Evolutionary conservation across 1,284 basidiomycete genomes (phyloP), one percentile per base, ranked within the genome.

Genomic region (Stygiomarasmius scandens): DNA sequence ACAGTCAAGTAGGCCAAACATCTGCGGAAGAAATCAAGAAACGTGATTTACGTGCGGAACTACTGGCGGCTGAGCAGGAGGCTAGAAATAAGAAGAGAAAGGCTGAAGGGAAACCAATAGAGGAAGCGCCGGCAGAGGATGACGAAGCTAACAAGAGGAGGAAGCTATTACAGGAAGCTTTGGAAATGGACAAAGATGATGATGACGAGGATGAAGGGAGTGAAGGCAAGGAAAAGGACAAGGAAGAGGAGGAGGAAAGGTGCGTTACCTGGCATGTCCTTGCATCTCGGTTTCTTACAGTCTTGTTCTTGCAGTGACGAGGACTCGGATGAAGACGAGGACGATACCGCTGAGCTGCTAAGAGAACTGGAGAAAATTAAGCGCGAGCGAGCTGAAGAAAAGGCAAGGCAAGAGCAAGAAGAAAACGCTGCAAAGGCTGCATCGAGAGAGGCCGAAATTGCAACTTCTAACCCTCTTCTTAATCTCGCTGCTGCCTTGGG

Each of bases 281-380:
- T 41, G 38, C 16, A 16, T 41, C 16, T 16, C 38, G 5, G 4
- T 19, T 5, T 9, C 16, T 9, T 4, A 41, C 38, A 12, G 12
- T 12, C 5, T 9, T 41, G 32, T 38, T 32, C 11, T 14, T 29
- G 14, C 22, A 55, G 49, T 16, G 60, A 61, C n/a, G 57, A 58
- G 66, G 83, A 82, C 4, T 81, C 81, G 0, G 84, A 86, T 16
- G 83, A 75, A 87, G 90, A 91, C 12, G 93, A 96, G 67, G 95
- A 95, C 66, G 94, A 97, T 62, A 95, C 93, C 0, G 94, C 93
- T 0, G 95, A 96, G 67, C 79, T 98, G 23, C 79, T 98, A 64
- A 87, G 93, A 23, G 95, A 98, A 71, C 79, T 98, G 20, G 95
- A 95, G 74, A 96, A 95, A 76, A 97, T 97, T 66, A 97, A 96